Conservation (phyloP, 1,139 yeast species). For the Nematodospora anomalae region DNA sequence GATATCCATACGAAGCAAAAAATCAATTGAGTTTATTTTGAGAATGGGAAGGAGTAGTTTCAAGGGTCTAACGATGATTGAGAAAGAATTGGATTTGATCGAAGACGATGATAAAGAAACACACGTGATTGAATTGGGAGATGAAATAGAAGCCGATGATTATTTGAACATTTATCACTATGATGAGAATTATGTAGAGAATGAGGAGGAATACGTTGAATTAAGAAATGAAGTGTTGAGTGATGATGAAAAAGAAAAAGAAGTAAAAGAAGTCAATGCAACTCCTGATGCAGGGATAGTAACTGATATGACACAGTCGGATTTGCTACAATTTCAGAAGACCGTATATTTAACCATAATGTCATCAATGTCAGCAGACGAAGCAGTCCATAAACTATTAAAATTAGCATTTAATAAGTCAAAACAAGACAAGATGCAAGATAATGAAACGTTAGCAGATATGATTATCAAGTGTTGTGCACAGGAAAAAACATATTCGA, state of each 20-base stretch:
- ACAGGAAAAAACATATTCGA: slow-evolving; percentile 86
- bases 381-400: slow-evolving; percentile 83
- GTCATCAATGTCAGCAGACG: slow-evolving; percentile 94
- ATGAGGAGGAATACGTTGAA: slow-evolving; percentile 42
- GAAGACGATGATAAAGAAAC: slow-evolving; percentile 63
- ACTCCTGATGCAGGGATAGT: slow-evolving; percentile 14
- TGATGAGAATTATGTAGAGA: slow-evolving; percentile 53
- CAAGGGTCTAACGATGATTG: slow-evolving; percentile 31
- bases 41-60: slow-evolving; percentile 52
- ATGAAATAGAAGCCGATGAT: slow-evolving; percentile 43
- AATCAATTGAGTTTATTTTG: slow-evolving; percentile 54
- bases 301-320: slow-evolving; percentile 69
- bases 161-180: slow-evolving; percentile 50
- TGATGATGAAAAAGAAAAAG: slow-evolving; percentile 21
- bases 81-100: slow-evolving; percentile 55
- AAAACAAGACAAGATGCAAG: slow-evolving; percentile 23
- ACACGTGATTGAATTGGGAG: slow-evolving; percentile 59
- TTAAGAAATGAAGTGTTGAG: slow-evolving; percentile 17
- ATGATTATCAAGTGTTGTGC: slow-evolving; percentile 82
- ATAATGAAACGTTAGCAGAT: slow-evolving; percentile 53
- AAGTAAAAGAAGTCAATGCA: slow-evolving; percentile 17
- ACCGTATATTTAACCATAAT: slow-evolving; percentile 77
- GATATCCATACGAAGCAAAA: slow-evolving; percentile 45
- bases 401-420: slow-evolving; percentile 44
- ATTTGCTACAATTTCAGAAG: slow-evolving; percentile 63